Conservation (phyloP, 78 protist genomes). For the Emiliania huxleyi region DNA sequence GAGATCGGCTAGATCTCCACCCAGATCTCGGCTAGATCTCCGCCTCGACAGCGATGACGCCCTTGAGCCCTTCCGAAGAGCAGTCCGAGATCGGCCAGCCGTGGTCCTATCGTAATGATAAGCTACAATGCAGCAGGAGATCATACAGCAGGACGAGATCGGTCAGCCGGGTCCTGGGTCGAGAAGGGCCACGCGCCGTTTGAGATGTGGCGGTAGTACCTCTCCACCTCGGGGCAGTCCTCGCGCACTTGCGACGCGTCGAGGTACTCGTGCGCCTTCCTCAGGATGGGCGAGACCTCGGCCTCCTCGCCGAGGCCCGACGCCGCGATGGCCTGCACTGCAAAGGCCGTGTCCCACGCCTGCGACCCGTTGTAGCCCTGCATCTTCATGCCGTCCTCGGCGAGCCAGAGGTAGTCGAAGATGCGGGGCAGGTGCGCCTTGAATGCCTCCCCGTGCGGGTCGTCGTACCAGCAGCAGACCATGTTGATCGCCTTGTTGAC, state of each 20-base stretch:
- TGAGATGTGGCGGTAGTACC: background rate
- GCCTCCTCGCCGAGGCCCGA: conserved; percentile 30
- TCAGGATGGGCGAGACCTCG: background rate
- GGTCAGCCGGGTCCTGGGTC: too few relatives aligned
- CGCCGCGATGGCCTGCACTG: conserved; percentile 32
- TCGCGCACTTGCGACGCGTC: conserved; percentile 71
- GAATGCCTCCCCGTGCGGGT: conserved; percentile 16
- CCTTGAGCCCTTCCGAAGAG: conserved; percentile 87
- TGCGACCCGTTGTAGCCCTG: conserved; percentile 95
- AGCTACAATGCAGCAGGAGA: too few relatives aligned
- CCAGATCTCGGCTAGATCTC: too few relatives aligned
- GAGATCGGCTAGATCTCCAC: too few relatives aligned
- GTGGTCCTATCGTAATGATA: too few relatives aligned
- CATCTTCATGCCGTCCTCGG: conserved; percentile 47
- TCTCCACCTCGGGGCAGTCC: background rate
- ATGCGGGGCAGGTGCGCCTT: conserved; percentile 75
- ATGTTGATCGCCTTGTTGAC: conserved; percentile 81
- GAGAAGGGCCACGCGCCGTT: conserved; percentile 92
- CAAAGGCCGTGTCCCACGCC: conserved; percentile 92
- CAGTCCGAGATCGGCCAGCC: conserved; percentile 94
- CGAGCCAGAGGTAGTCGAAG: conserved; percentile 85
- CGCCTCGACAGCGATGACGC: conserved; percentile 65
- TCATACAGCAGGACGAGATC: too few relatives aligned
- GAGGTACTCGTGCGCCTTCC: conserved; percentile 64
- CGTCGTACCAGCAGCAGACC: conserved; percentile 56